These are phyloP conservation scores for Phytophthora europaea DNA, from an alignment of 352 stramenopile species.

Conservation along the genomic window DNA sequence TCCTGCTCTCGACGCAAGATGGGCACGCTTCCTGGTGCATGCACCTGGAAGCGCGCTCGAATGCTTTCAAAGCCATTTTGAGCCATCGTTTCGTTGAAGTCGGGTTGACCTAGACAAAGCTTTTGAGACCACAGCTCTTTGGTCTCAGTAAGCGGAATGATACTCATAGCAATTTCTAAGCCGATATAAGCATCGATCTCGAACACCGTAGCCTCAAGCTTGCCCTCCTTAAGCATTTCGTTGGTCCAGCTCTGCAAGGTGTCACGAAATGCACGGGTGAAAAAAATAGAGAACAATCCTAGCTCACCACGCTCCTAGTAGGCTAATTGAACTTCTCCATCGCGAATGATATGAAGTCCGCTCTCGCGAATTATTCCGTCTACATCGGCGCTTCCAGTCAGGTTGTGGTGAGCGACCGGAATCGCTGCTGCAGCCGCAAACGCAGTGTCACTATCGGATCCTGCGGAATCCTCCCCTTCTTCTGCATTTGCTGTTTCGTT, in stretches of 20 bases:
- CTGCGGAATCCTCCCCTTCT: not conserved
- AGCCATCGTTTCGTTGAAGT: not conserved
- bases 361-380: slow-evolving; percentile 1
- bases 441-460: not conserved
- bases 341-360: slow-evolving; percentile 13
- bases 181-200: not conserved
- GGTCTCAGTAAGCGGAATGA: not conserved
- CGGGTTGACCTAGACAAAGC: not conserved
- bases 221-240: not conserved
- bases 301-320: slow-evolving; percentile 13
- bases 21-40: not conserved
- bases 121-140: not conserved
- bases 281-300: slow-evolving; percentile 13
- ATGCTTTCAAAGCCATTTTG: not conserved
- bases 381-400: slow-evolving; percentile 5
- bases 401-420: not conserved
- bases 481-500: not conserved
- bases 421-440: not conserved
- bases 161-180: not conserved
- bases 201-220: not conserved
- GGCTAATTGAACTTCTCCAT: slow-evolving; percentile 7
- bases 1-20: not conserved
- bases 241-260: not conserved
- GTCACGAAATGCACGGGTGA: not conserved
- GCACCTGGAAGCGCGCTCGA: not conserved